Evolutionary conservation across 768 basidiomycete species (phyloP), one percentile per base, ranked within the genome.

Genomic region (Pholiota conissans): DNA sequence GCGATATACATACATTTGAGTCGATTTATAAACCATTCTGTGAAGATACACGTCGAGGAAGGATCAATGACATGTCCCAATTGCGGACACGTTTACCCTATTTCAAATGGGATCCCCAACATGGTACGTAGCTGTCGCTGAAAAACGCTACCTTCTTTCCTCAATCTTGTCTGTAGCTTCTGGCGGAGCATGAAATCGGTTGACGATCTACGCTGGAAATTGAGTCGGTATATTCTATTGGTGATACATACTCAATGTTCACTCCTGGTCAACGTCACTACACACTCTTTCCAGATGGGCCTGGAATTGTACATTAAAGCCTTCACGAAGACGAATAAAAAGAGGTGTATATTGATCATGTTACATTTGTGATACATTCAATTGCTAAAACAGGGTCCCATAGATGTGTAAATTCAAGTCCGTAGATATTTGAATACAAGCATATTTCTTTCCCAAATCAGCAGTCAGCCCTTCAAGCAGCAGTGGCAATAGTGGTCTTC

Each of bases 101-200:
- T 99, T 65, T 87, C 85, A 48, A 95, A 89, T 68, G 95, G 95
- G 11, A 98, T 99, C 61, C 95, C 96, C 5, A 98, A 98, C 78
- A 98, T 98, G 96, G 96, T 95, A 61, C 65, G 77, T 32, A n/a
- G 5, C 40, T 28, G 24, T 24, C 18, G n/a, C n/a, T 48, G 16
- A 11, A 35, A 34, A 10, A 42, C 7, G 35, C n/a, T 34, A 42
- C 16, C 42, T 45, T 8, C 1, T 37, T n/a, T 13, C 16, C 10
- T 11, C 7, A 39, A 16, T 7, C 10, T 11, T 20, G 22, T 20
- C 30, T 47, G 28, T 46, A 34, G 37, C 24, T 7, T 37, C 22
- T 20, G 16, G 49, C 49, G 32, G 51, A 52, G 51, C 35, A 52
- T 16, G 35, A 37, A 13, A 52, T 52, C 16, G 51, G 42, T 16